phyloP scores from a whole-genome alignment of 2,329 filamentous ascomycete species.

The Diaporthe citriasiana region DNA sequence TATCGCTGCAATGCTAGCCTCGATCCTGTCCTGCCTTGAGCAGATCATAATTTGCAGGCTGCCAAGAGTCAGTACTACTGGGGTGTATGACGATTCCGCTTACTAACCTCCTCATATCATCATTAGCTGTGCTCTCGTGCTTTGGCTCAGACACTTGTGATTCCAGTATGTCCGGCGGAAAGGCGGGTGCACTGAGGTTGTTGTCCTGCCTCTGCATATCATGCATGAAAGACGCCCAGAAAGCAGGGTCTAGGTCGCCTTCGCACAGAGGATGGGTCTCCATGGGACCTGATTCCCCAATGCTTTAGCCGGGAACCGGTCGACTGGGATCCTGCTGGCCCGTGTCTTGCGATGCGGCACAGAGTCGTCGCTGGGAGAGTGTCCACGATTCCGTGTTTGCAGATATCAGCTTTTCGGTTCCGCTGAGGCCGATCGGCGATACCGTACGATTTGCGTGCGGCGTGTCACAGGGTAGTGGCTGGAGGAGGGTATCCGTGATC shows the following conservation, averaged over 20 bases:
- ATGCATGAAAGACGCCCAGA: not conserved
- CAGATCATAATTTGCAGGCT: not conserved
- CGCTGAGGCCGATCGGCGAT: not conserved
- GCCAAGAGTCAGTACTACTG: not conserved
- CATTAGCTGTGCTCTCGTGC: not conserved
- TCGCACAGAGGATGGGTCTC: not conserved
- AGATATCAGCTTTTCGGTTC: not conserved
- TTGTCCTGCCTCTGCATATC: not conserved
- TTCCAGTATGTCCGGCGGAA: not conserved
- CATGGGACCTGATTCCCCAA: not conserved
- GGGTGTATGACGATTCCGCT: not conserved
- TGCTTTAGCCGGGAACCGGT: not conserved
- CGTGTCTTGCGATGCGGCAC: not conserved
- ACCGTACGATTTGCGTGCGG: not conserved
- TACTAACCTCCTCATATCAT: not conserved
- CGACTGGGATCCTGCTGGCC: not conserved
- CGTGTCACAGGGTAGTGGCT: not conserved
- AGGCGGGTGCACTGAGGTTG: not conserved
- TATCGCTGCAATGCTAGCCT: not conserved
- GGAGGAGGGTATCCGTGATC: not conserved
- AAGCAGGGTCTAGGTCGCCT: not conserved
- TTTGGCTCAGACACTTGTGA: not conserved
- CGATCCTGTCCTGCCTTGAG: not conserved
- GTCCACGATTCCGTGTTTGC: not conserved
- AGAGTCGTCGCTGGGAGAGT: not conserved